Evolutionary conservation across 192 early-diverging fungal genomes (phyloP).

Genomic region (Entomortierella chlamydospora): DNA sequence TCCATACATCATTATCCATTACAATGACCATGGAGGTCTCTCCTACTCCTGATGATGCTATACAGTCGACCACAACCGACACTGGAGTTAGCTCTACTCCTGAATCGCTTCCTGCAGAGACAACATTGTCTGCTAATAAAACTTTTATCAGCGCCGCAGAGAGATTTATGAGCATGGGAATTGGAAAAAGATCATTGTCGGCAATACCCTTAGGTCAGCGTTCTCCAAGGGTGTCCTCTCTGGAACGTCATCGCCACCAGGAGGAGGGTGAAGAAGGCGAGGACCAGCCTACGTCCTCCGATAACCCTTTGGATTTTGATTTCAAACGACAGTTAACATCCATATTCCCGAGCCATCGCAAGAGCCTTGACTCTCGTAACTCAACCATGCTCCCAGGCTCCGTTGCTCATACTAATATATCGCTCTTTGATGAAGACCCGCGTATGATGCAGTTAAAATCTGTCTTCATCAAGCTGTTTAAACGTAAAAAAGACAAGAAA

Average conservation of each 20-base stretch:
- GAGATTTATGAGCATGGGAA: background rate
- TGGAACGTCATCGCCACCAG: background rate
- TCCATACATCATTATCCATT: no score
- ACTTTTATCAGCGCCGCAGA: background rate
- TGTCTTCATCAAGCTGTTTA: conserved; percentile 47
- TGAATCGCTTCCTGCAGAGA: background rate
- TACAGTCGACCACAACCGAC: background rate
- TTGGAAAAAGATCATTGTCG: background rate
- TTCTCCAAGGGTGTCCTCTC: background rate
- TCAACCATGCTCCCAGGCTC: background rate
- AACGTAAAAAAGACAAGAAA: conserved; percentile 44
- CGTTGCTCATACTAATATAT: background rate
- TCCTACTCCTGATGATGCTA: background rate
- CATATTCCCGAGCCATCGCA: conserved; percentile 24
- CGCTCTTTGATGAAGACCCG: conserved; percentile 20
- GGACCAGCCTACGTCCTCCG: background rate
- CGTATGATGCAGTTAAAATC: conserved; percentile 39
- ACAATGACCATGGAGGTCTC: no score
- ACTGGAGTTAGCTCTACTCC: background rate
- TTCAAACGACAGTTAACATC: conserved; percentile 17
- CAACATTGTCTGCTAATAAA: background rate
- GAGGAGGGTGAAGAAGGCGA: background rate
- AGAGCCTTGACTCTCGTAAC: conserved; percentile 28
- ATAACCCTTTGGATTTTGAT: conserved; percentile 48
- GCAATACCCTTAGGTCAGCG: background rate